Evolutionary conservation across 768 basidiomycete species (phyloP).

Genomic region (Rhodocollybia butyracea): DNA sequence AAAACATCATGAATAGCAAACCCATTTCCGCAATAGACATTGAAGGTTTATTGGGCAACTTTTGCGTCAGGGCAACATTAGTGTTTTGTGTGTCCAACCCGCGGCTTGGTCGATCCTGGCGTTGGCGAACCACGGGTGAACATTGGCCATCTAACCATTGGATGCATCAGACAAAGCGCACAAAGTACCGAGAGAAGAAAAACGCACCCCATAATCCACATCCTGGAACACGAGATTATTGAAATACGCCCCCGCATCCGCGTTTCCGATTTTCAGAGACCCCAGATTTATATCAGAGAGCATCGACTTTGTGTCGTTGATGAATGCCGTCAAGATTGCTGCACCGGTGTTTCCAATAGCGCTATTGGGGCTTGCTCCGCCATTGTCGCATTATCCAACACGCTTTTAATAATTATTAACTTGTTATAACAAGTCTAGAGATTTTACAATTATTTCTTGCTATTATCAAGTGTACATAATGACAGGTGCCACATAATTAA

Average conservation of each 20-base stretch:
- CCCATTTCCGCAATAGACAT: conserved; percentile 92
- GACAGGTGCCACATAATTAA: too few relatives aligned
- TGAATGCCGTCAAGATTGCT: conserved; percentile 58
- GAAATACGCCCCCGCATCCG: conserved; percentile 87
- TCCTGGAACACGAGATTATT: conserved; percentile 62
- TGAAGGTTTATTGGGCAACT: conserved; percentile 62
- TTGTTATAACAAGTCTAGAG: too few relatives aligned
- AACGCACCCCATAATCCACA: conserved; percentile 67
- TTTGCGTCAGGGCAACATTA: conserved; percentile 53
- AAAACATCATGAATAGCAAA: not conserved
- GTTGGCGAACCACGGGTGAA: conserved; percentile 92
- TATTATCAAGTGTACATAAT: too few relatives aligned
- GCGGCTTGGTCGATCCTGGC: conserved; percentile 65
- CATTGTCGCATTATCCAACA: too few relatives aligned
- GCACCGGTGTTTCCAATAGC: conserved; percentile 61
- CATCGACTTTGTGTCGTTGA: conserved; percentile 63
- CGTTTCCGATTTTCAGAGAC: conserved; percentile 65
- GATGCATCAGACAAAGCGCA: not conserved
- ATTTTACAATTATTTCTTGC: too few relatives aligned
- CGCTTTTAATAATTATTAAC: too few relatives aligned
- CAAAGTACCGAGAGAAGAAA: conserved; percentile 4
- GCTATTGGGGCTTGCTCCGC: conserved; percentile 53
- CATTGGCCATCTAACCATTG: conserved; percentile 69
- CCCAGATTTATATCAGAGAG: conserved; percentile 51
- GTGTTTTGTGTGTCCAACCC: conserved; percentile 68